phyloP scores from a whole-genome alignment of 2,329 filamentous ascomycete species.

The Ascochyta koolunga region DNA sequence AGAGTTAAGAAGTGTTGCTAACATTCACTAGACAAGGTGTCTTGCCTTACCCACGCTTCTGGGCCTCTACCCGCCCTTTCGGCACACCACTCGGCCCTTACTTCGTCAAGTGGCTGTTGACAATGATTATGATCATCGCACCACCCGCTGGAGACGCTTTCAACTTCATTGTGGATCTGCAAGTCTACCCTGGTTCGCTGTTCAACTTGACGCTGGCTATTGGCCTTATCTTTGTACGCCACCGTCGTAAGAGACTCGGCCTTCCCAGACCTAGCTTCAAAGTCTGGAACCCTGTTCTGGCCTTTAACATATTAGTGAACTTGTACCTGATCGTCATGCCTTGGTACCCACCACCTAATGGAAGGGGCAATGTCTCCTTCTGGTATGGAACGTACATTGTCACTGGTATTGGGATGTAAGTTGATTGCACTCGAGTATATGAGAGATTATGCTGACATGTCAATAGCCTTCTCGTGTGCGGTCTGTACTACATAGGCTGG shows the following conservation, averaged over 20 bases:
- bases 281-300: conserved; percentile 63
- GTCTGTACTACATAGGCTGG: conserved; percentile 65
- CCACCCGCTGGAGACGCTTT: conserved; percentile 68
- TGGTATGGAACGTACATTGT: conserved; percentile 74
- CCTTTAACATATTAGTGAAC: conserved; percentile 66
- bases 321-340: conserved; percentile 70
- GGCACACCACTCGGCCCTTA: conserved; percentile 67
- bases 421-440: conserved; percentile 22
- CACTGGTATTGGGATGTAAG: conserved; percentile 67
- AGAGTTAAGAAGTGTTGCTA: neutral
- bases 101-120: conserved; percentile 62
- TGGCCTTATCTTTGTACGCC: conserved; percentile 65
- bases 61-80: conserved; percentile 66
- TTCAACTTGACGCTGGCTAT: conserved; percentile 64
- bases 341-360: conserved; percentile 70
- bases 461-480: conserved; percentile 58
- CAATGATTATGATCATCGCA: conserved; percentile 65
- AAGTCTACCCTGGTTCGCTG: conserved; percentile 63
- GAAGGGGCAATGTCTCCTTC: conserved; percentile 71
- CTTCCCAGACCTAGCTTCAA: conserved; percentile 60
- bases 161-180: conserved; percentile 65
- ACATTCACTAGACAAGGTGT: conserved; percentile 58
- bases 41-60: conserved; percentile 65
- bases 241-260: conserved; percentile 58
- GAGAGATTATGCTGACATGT: neutral